phyloP scores from a whole-genome alignment of 148 eudicot species.

The Amaranthus hypochondriacus region DNA sequence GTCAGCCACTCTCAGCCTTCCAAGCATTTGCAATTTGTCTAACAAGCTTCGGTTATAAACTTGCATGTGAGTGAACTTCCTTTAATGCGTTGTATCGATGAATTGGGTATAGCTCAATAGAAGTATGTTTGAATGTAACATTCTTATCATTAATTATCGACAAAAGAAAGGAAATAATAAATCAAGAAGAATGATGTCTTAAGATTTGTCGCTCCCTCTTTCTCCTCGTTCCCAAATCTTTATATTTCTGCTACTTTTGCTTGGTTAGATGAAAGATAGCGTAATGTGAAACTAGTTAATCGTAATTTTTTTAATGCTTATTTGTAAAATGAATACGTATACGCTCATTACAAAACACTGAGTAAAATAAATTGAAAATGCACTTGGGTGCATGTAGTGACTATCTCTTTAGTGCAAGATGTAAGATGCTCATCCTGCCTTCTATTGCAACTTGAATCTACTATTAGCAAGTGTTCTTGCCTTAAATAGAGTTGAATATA shows the following conservation, averaged over 20 bases:
- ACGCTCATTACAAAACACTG: too few species aligned
- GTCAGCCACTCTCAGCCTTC: slow-evolving; percentile 89
- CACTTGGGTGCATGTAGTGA: too few species aligned
- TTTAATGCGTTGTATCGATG: slow-evolving; percentile 2
- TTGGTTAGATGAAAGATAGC: slow-evolving; percentile 16
- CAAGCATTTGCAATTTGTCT: slow-evolving; percentile 96
- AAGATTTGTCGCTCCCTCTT: background rate
- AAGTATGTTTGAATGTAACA: background rate
- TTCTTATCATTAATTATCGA: slow-evolving; percentile 3
- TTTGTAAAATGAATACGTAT: too few species aligned
- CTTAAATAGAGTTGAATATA: background rate
- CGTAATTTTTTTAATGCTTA: too few species aligned
- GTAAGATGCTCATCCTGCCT: background rate
- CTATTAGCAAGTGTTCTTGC: background rate
- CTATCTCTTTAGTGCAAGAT: too few species aligned
- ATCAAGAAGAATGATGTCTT: background rate
- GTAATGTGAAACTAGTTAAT: background rate
- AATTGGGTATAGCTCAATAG: slow-evolving; percentile 10
- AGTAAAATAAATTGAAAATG: too few species aligned
- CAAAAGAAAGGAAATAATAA: slow-evolving; percentile 3
- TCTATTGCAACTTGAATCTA: background rate
- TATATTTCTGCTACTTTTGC: slow-evolving; percentile 10
- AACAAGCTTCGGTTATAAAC: slow-evolving; percentile 92
- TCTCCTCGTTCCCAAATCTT: background rate
- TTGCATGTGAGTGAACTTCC: slow-evolving; percentile 71